Evolutionary conservation across 331 rosid species (phyloP).

Genomic region (Pyrus hybrid): DNA sequence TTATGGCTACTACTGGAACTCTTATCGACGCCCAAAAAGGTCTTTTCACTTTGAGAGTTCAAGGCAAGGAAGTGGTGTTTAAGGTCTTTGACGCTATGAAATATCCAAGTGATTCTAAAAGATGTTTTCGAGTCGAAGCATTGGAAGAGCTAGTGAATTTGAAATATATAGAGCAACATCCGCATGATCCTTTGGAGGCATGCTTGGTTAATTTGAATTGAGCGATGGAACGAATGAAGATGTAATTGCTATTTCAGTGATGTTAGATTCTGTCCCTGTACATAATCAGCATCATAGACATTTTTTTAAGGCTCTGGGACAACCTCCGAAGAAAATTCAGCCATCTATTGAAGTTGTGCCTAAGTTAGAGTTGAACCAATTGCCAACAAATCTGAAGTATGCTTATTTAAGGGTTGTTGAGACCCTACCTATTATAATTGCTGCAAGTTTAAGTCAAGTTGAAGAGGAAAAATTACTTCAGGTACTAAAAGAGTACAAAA

Average conservation of each 20-base stretch:
- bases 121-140: neutral
- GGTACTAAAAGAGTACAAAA: neutral
- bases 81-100: neutral
- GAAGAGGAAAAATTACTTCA: neutral
- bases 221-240: fast-evolving
- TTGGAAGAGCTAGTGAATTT: neutral
- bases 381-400: neutral
- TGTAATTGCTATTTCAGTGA: too few species aligned
- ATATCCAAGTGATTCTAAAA: neutral
- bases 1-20: neutral
- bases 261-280: neutral
- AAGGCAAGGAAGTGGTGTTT: neutral
- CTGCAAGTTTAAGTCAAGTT: neutral
- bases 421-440: neutral
- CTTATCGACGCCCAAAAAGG: neutral
- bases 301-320: neutral
- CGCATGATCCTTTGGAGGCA: neutral
- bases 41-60: neutral
- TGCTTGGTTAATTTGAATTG: neutral
- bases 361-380: neutral
- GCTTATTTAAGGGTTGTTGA: neutral
- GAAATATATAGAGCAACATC: neutral
- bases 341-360: neutral
- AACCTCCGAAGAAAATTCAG: too few species aligned
- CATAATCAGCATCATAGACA: too few species aligned